phyloP scores from a whole-genome alignment of 805 yeast species.

The Saccharomyces eubayanus region DNA sequence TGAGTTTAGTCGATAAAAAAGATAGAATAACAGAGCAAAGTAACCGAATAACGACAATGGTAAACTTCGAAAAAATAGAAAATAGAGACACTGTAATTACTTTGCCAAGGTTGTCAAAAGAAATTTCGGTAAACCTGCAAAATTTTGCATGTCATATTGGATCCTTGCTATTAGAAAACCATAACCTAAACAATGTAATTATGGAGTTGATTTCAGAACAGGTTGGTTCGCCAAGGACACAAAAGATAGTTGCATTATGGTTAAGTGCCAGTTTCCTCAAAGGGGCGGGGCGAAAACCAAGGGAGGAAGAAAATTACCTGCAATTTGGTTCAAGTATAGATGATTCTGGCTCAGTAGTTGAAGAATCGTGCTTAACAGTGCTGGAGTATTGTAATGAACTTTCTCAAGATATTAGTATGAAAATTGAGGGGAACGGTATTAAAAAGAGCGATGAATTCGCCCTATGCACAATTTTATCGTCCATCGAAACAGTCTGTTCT shows the following conservation, averaged over 20 bases:
- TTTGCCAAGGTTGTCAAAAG: constrained; percentile 17
- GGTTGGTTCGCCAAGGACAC: constrained; percentile 9
- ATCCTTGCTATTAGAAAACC: not conserved
- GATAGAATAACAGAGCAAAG: constrained; percentile 15
- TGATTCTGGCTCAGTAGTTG: not conserved
- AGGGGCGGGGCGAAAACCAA: constrained; percentile 12
- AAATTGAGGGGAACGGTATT: constrained; percentile 9
- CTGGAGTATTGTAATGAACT: constrained; percentile 38
- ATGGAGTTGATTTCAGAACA: constrained; percentile 16
- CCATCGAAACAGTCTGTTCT: constrained; percentile 12
- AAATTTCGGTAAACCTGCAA: constrained; percentile 14
- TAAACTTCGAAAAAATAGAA: not conserved
- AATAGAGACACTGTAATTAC: constrained; percentile 8
- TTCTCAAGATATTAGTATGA: constrained; percentile 30
- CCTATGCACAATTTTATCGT: constrained; percentile 12
- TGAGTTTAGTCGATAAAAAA: not conserved
- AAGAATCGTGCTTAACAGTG: constrained; percentile 24
- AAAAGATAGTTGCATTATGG: constrained; percentile 31
- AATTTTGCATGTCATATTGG: constrained; percentile 19
- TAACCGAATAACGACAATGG: not conserved
- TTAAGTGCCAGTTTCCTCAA: constrained; percentile 28
- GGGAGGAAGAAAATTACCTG: constrained; percentile 2
- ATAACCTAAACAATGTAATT: constrained; percentile 8
- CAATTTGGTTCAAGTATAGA: constrained; percentile 6
- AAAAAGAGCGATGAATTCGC: constrained; percentile 19